Conservation (phyloP, 2,329 filamentous ascomycete species). For the Monilinia vaccinii-corymbosi region DNA sequence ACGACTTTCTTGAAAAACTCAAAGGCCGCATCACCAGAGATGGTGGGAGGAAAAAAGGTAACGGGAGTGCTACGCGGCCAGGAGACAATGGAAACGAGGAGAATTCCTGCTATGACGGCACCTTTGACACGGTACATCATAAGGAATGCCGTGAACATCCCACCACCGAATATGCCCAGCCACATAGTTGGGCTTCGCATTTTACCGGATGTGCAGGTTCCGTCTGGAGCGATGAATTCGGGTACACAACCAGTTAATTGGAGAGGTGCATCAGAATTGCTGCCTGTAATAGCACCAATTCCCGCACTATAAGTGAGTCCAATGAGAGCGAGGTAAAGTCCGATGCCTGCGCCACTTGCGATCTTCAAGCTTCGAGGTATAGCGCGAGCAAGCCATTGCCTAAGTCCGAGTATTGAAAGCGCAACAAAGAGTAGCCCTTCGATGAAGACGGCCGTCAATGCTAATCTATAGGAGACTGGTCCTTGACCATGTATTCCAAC, state of each 20-base stretch:
- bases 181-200: slow-evolving; percentile 81
- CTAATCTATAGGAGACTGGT: slow-evolving; percentile 63
- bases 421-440: slow-evolving; percentile 80
- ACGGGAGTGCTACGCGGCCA: slow-evolving; percentile 72
- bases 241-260: slow-evolving; percentile 54
- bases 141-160: slow-evolving; percentile 67
- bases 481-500: slow-evolving; percentile 71
- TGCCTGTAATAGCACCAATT: slow-evolving; percentile 67
- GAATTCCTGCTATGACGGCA: slow-evolving; percentile 73
- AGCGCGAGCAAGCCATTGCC: slow-evolving; percentile 78
- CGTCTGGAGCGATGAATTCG: slow-evolving; percentile 33
- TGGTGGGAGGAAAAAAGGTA: slow-evolving; percentile 71
- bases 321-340: slow-evolving; percentile 63
- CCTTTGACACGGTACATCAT: slow-evolving; percentile 84
- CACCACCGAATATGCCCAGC: slow-evolving; percentile 82
- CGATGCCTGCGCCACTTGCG: slow-evolving; percentile 77
- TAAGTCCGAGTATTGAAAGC: slow-evolving; percentile 69
- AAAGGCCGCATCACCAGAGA: slow-evolving; percentile 60
- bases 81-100: slow-evolving; percentile 79
- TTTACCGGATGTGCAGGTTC: slow-evolving; percentile 57
- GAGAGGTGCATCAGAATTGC: slow-evolving; percentile 59
- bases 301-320: slow-evolving; percentile 73
- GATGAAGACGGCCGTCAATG: slow-evolving; percentile 78
- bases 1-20: slow-evolving; percentile 86
- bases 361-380: slow-evolving; percentile 81